Evolutionary conservation across 1,284 basidiomycete species (phyloP).

Genomic region (Takashimella koratensis): DNA sequence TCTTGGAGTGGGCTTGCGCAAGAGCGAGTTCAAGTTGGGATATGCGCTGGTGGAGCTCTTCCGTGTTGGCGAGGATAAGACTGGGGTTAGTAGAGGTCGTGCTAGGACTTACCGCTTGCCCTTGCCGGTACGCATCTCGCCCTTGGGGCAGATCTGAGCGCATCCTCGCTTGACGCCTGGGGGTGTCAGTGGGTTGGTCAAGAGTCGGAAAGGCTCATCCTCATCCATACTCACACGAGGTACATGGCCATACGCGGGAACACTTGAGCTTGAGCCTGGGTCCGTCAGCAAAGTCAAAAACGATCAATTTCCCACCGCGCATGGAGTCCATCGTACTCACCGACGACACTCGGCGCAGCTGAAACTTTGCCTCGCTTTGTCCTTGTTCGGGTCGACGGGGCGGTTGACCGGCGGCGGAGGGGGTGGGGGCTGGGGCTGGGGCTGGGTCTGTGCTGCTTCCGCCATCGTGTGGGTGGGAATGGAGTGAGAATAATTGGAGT

Average conservation of each 20-base stretch:
- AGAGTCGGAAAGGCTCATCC: too few species aligned
- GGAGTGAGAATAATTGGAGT: too few species aligned
- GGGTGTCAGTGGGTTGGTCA: too few species aligned
- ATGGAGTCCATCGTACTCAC: conserved; percentile 16
- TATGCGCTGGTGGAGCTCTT: conserved; percentile 44
- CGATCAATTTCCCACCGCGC: neutral
- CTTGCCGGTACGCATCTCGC: conserved; percentile 40
- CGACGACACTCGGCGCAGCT: conserved; percentile 42
- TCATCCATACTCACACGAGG: conserved; percentile 41
- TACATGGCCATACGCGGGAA: conserved; percentile 44
- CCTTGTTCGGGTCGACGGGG: too few species aligned
- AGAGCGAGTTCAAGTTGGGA: conserved; percentile 41
- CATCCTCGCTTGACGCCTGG: conserved; percentile 46
- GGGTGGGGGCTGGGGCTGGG: too few species aligned
- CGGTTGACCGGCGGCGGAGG: too few species aligned
- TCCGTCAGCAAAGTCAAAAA: neutral
- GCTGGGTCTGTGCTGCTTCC: too few species aligned
- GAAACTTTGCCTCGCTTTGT: conserved; percentile 29
- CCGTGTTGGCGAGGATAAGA: conserved; percentile 44
- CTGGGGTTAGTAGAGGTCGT: too few species aligned
- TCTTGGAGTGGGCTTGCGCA: conserved; percentile 30
- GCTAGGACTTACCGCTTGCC: conserved; percentile 38
- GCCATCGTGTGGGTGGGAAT: too few species aligned
- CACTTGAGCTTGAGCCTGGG: conserved; percentile 42
- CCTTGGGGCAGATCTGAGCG: conserved; percentile 44